Evolutionary conservation across 768 basidiomycete species (phyloP), one percentile per base, ranked within the genome.

Genomic region (Mycena pura): DNA sequence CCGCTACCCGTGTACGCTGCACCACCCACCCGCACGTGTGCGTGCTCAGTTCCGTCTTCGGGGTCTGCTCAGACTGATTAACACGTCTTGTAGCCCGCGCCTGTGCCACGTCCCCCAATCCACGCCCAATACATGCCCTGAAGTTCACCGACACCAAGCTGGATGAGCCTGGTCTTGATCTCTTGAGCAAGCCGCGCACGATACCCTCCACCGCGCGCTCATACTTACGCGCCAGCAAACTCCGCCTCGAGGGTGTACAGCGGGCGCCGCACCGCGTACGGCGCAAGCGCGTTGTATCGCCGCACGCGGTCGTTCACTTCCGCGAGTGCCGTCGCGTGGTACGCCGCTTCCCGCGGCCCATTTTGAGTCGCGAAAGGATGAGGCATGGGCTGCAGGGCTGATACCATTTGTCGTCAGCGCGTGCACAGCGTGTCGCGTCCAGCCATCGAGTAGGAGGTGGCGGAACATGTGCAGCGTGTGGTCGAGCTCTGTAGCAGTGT

Each of bases 231-330:
- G 63, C 73, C 79, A 59, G 79, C 79, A 11, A 94, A 76, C 76
- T 94, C 93, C 19, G 71, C 74, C 10, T 78, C 77, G 22, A 84
- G 81, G 22, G 78, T 74, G 60, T 90, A 81, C 60, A 88, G 85
- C 5, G 84, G 77, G 45, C 89, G 77, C 19, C 92, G 82, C n/a
- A 90, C 92, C 5, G 86, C 78, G 68, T 90, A 91, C 2, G 92
- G 93, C 13, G 93, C 93, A 41, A 90, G 71, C 7, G 83, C 87
- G 69, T 95, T 95, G 75, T 92, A 91, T 75, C 88, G 87, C 47
- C 92, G 81, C 25, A 94, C 87, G 6, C 90, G 79, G 3, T 85
- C 78, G 72, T 95, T 94, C 38, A 94, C 74, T 65, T 94, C 88
- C 28, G 79, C 80, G 34, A 95, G 68, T 13, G 89, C 89, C 3